These are phyloP conservation scores for Phytophthora fragariae DNA, from an alignment of 352 stramenopile species.

Conservation along the genomic window DNA sequence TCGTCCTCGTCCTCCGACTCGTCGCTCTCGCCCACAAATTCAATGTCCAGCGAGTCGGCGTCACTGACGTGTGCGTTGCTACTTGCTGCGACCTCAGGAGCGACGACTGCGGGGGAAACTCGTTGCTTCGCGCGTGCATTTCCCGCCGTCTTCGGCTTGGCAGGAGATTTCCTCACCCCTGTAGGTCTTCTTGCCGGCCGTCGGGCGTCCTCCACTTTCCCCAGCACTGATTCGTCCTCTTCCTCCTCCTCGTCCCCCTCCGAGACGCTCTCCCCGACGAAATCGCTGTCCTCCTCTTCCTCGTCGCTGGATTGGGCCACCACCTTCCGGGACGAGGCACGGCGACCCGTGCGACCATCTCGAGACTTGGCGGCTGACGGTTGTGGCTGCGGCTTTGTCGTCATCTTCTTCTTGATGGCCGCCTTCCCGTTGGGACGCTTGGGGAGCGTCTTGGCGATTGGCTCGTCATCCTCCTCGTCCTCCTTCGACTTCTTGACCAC, in stretches of 20 bases:
- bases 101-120: background rate
- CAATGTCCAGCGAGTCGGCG: constrained; percentile 48
- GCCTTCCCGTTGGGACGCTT: constrained; percentile 16
- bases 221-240: constrained; percentile 10
- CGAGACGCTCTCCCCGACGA: constrained; percentile 44
- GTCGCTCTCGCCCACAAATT: constrained; percentile 41
- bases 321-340: constrained; percentile 4
- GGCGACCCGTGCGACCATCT: constrained; percentile 22
- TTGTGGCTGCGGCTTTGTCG: constrained; percentile 13
- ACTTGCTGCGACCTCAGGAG: background rate
- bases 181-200: constrained; percentile 3
- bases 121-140: constrained; percentile 14
- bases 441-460: constrained; percentile 7
- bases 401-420: constrained; percentile 23
- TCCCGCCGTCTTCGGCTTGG: constrained; percentile 19
- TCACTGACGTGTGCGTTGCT: constrained; percentile 29
- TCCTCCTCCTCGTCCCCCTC: constrained; percentile 45
- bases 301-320: constrained; percentile 19
- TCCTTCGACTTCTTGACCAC: constrained; percentile 5
- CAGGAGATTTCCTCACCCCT: constrained; percentile 21
- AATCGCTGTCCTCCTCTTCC: constrained; percentile 56
- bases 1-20: constrained; percentile 37
- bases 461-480: constrained; percentile 9
- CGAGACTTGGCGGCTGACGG: constrained; percentile 1
- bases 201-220: constrained; percentile 11